phyloP scores from a whole-genome alignment of 495 filamentous ascomycete genomes.

The Copromyces sp. region DNA sequence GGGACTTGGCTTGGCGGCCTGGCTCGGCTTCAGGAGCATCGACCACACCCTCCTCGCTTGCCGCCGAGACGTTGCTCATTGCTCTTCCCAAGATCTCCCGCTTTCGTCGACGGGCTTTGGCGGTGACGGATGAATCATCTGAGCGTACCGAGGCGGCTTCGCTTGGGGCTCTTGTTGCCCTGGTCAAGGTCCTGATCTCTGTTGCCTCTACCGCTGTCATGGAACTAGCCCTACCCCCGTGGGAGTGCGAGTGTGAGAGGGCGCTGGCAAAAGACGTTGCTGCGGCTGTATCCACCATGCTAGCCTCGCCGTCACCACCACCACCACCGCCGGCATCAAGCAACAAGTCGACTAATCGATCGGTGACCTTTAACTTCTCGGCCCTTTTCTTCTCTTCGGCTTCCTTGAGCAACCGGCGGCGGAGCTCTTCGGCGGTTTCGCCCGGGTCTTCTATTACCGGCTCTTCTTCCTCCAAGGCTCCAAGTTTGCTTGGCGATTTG shows the following conservation, averaged over 20 bases:
- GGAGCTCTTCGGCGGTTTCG: neutral
- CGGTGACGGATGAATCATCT: neutral
- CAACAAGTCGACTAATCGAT: neutral
- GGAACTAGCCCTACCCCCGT: neutral
- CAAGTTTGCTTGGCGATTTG: neutral
- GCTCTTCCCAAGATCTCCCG: constrained; percentile 40
- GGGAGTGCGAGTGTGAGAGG: neutral
- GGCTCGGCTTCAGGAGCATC: constrained; percentile 6
- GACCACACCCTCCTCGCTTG: constrained; percentile 13
- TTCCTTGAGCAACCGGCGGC: neutral
- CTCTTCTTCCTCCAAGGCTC: neutral
- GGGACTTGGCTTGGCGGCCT: neutral
- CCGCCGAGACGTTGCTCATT: constrained; percentile 39
- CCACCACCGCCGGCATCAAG: neutral
- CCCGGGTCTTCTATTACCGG: neutral
- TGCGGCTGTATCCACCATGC: neutral
- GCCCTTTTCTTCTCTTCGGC: neutral
- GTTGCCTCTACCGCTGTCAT: constrained; percentile 3
- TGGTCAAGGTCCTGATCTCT: neutral
- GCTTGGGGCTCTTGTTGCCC: neutral
- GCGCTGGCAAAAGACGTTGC: neutral
- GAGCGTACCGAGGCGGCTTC: neutral
- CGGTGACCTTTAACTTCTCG: neutral
- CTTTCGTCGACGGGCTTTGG: constrained; percentile 20
- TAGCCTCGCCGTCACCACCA: neutral